Evolutionary conservation across 495 filamentous ascomycete species (phyloP), one percentile per base, ranked within the genome.

Genomic region (Entonaema liquescens): DNA sequence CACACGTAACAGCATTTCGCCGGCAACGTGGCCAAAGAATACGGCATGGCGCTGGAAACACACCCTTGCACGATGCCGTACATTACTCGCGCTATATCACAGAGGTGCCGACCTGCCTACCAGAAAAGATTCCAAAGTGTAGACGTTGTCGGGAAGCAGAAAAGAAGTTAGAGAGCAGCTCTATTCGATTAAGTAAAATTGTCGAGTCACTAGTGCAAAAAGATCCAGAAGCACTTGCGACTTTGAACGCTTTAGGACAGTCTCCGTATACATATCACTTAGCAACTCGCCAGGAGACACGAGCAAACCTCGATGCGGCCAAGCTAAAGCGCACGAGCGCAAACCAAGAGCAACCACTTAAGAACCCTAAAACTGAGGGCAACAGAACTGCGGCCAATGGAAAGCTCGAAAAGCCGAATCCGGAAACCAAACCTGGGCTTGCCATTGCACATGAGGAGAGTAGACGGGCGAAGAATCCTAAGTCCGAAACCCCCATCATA

Each of bases 151-250:
- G 62, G 3, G 54, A 66, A 52, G 55, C 63, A 0, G 55, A 66
- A 21, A 66, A 53, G 63, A 53, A 66, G 42, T 40, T 66, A n/a
- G 31, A 52, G 54, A 59, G 15, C 13, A 52, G 44, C 15, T 29
- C 40, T 29, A 42, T 3, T 28, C 54, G 23, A 13, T 29, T 59
- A 11, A 28, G 54, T 28, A 58, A 29, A 31, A 66, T 66, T 28
- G 42, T 66, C 31, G 62, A 66, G 33, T 57, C 62, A 13, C 23
- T 59, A 17, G 62, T 66, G 17, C 40, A 59, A 13, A 66, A 58
- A 59, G 62, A 66, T 21, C 38, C 62, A 7, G 62, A 66, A 47
- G 28, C 62, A n/a, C 62, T 66, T 13, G 62, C 54, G 7, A 66
- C 62, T 6, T 54, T 66, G 12, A 66, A 66, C n/a, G 29, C 54